phyloP scores from a whole-genome alignment of 768 basidiomycete genomes.

The Lactarius indigo region DNA sequence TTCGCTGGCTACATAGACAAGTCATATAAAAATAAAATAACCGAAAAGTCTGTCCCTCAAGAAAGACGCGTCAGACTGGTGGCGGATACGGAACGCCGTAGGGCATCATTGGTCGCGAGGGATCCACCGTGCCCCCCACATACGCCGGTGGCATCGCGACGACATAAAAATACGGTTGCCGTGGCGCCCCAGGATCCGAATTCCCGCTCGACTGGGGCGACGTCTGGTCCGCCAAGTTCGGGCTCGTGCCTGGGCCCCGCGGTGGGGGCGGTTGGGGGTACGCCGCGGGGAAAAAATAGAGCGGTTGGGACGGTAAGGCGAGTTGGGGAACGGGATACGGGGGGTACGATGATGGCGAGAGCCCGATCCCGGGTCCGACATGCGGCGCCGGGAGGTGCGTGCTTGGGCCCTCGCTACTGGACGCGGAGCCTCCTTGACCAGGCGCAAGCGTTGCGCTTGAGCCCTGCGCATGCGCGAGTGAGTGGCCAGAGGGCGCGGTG shows the following conservation, averaged over 20 bases:
- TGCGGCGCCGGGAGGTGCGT: constrained; percentile 7
- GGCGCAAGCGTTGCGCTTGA: constrained; percentile 20
- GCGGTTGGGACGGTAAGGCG: constrained; percentile 14
- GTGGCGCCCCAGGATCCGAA: neutral
- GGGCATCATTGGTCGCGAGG: constrained; percentile 5
- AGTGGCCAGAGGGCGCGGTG: constrained; percentile 11
- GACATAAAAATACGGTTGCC: constrained; percentile 20
- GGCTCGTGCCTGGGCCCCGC: neutral
- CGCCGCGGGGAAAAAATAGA: constrained; percentile 19
- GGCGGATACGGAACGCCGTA: neutral
- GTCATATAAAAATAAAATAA: constrained; percentile 10
- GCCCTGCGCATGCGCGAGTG: constrained; percentile 7
- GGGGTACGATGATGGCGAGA: constrained; percentile 1
- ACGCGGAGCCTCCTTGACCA: constrained; percentile 15
- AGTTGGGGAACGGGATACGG: constrained; percentile 14
- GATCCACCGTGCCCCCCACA: neutral
- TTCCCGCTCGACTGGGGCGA: constrained; percentile 14
- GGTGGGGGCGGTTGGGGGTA: neutral
- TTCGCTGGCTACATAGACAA: neutral
- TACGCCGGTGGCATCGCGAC: constrained; percentile 22
- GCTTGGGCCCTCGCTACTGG: constrained; percentile 11
- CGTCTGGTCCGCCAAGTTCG: neutral
- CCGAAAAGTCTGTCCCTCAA: neutral
- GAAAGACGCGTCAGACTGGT: constrained; percentile 3
- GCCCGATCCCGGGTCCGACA: neutral